Evolutionary conservation across 345 rosid genomes (phyloP), one percentile per base, ranked within the genome.

Genomic region (Citrus trifoliata): DNA sequence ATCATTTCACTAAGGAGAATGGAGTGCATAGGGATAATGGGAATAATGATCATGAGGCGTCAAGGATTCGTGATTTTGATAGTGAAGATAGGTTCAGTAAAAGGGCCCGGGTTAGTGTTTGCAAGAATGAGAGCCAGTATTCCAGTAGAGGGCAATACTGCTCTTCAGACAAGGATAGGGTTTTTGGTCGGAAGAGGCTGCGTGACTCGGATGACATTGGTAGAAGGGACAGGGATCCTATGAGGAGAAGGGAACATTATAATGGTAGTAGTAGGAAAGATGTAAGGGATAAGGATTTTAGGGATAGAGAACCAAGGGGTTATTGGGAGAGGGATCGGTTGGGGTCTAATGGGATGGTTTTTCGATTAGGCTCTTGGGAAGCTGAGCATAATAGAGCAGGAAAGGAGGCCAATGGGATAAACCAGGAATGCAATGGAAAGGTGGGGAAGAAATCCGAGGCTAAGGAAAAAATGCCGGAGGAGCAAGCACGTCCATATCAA

Each of bases 301-400:
- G 93, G 80, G 91, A 87, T 67, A 88, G 89, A 73, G 97, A 94
- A 75, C 75, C 78, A 4, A 91, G 87, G 72, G 98, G 99, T 76
- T 96, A 93, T 66, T 96, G 98, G 99, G 99, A 92, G 90, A 94
- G 97, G 89, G 99, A 92, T 71, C 88, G 88, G 35, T 78, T 76
- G 2, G 96, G 94, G 60, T 87, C 93, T 61, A 85, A 86, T 85
- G 97, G 88, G 64, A 83, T 96, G 85, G 87, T 96, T 85, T 96
- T 85, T 67, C 88, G 97, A 35, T 12, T 74, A 35, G 99, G 99
- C 53, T 67, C 88, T 74, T 96, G 99, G 99, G 97, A 96, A 82
- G 89, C 87, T 78, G 95, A 89, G 63, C 91, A 81, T 7, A 76
- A 70, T 48, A 86, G 82, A 68, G 93, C 88, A 76, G 90, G 80